Evolutionary conservation across 148 eudicot genomes (phyloP).

Genomic region (Selenicereus undatus): DNA sequence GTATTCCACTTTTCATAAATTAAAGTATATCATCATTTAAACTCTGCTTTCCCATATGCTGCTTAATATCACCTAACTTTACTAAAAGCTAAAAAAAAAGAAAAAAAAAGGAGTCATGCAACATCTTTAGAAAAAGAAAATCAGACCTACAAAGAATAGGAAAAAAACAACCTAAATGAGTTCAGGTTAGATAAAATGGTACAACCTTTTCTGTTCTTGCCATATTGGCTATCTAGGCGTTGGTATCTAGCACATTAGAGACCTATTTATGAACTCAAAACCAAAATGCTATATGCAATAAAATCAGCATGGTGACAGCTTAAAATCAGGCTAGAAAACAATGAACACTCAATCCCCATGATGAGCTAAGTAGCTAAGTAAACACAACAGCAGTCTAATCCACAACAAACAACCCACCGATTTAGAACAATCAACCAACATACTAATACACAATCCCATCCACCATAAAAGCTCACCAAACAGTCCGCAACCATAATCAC

Average conservation of each 20-base stretch:
- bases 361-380: slow-evolving; percentile 1
- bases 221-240: too few relatives aligned
- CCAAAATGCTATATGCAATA: too few relatives aligned
- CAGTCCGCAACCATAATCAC: not conserved
- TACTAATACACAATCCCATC: not conserved
- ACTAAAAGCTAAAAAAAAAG: not conserved
- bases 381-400: not conserved
- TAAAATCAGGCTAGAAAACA: slow-evolving; percentile 8
- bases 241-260: too few relatives aligned
- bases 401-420: not conserved
- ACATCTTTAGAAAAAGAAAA: not conserved
- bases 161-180: not conserved
- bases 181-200: not conserved
- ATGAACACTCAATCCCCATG: slow-evolving; percentile 8
- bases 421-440: not conserved
- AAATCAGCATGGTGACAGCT: not conserved
- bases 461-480: not conserved
- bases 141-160: not conserved
- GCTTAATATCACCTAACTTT: not conserved
- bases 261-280: not conserved
- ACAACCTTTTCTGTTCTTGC: not conserved
- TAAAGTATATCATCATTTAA: not conserved
- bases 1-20: not conserved
- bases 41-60: not conserved
- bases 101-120: not conserved